A percentile compares a stretch with the other conserved stretches of the same genome.
These are phyloP conservation scores for Nakaseomyces delphensis DNA, from an alignment of 1,139 yeast genomes.

Conservation along the genomic window DNA sequence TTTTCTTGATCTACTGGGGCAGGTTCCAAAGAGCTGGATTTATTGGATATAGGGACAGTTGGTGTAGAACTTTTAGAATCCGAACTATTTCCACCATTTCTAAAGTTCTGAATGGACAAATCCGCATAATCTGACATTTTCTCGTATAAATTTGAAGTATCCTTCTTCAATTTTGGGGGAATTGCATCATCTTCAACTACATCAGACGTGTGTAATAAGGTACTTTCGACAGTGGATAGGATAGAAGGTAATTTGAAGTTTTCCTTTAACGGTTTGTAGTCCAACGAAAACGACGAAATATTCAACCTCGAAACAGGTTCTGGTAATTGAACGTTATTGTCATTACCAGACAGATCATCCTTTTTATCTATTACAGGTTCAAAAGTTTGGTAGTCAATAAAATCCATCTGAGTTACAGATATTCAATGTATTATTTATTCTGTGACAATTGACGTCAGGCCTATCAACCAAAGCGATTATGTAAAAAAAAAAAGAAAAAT, in stretches of 20 bases:
- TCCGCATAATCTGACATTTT: constrained; percentile 11
- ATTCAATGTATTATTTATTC: too few relatives aligned
- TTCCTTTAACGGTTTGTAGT: constrained; percentile 8
- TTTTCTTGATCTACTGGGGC: constrained; percentile 11
- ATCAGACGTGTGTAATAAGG: background rate
- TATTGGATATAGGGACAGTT: background rate
- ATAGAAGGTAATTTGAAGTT: constrained; percentile 13
- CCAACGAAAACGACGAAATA: constrained; percentile 3
- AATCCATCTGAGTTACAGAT: constrained; percentile 20
- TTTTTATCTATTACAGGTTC: constrained; percentile 14
- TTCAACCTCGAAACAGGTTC: constrained; percentile 22
- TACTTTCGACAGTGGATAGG: constrained; percentile 2
- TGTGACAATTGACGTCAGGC: too few relatives aligned
- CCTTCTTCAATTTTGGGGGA: constrained; percentile 1
- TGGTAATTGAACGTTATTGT: constrained; percentile 13
- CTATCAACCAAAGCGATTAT: too few relatives aligned
- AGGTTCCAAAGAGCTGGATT: background rate
- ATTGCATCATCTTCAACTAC: background rate
- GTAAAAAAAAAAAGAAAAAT: background rate
- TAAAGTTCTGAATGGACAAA: constrained; percentile 8
- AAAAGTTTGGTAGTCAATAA: constrained; percentile 26
- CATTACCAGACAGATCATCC: constrained; percentile 6
- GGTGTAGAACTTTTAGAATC: constrained; percentile 1
- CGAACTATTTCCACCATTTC: background rate
- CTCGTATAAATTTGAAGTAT: constrained; percentile 6